Percentiles rank a stretch among this genome's conserved stretches.
These are phyloP conservation scores for Cucumis sativus DNA, from an alignment of 306 rosid genomes.

Conservation along the genomic window DNA sequence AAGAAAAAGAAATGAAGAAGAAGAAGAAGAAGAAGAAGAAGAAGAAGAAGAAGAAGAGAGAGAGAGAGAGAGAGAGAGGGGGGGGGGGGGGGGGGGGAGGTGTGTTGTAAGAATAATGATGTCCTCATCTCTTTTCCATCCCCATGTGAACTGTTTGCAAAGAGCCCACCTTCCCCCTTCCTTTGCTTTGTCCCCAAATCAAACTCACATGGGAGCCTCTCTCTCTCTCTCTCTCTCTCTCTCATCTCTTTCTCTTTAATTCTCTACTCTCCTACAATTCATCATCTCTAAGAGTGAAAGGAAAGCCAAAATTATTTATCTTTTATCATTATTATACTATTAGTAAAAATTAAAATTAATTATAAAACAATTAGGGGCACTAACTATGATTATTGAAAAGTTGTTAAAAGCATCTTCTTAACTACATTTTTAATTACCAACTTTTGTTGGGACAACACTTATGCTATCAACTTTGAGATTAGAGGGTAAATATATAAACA, in stretches of 20 bases:
- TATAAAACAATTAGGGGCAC: slow-evolving; percentile 16
- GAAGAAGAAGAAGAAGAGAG: neutral
- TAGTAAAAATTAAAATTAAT: no score
- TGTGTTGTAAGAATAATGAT: slow-evolving; percentile 44
- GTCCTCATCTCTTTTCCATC: slow-evolving; percentile 27
- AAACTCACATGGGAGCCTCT: slow-evolving; percentile 55
- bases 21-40: no score
- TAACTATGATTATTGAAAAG: no score
- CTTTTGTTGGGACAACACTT: no score
- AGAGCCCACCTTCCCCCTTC: slow-evolving; percentile 30
- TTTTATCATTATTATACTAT: neutral
- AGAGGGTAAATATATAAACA: no score
- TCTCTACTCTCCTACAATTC: slow-evolving; percentile 19
- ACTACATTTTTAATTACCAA: no score
- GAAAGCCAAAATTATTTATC: slow-evolving; percentile 16
- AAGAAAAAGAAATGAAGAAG: neutral
- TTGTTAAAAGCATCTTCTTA: no score
- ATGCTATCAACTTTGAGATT: no score
- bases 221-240: slow-evolving; percentile 1
- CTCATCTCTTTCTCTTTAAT: slow-evolving; percentile 4
- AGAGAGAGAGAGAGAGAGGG: no score
- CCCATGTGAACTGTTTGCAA: slow-evolving; percentile 78
- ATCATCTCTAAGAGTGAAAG: slow-evolving; percentile 38
- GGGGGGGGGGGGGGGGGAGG: slow-evolving; percentile 44
- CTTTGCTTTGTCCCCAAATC: slow-evolving; percentile 70